These are phyloP conservation scores for Baudoinia panamericana DNA, from an alignment of 495 filamentous ascomycete genomes.

Conservation along the genomic window DNA sequence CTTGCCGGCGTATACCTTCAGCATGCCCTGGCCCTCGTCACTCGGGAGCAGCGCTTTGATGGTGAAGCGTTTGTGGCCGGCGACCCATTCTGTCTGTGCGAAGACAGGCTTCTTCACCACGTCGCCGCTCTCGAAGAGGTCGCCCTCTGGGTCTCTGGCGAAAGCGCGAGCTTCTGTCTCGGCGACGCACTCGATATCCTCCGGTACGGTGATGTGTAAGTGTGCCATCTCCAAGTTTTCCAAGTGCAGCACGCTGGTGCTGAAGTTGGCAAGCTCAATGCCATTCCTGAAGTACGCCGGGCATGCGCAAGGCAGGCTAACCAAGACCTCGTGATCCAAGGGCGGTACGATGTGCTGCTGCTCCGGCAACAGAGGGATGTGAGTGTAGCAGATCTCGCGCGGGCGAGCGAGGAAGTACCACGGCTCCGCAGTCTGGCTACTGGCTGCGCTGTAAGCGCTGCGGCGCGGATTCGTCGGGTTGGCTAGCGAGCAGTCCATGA, in stretches of 20 bases:
- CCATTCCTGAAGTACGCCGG: constrained; percentile 77
- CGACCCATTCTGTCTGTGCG: constrained; percentile 82
- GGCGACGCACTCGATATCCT: constrained; percentile 86
- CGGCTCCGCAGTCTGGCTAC: constrained; percentile 55
- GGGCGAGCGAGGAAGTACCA: constrained; percentile 90
- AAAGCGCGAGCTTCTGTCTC: constrained; percentile 73
- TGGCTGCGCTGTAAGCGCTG: constrained; percentile 57
- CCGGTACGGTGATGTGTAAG: constrained; percentile 69
- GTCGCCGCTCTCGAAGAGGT: constrained; percentile 87
- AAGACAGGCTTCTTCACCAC: constrained; percentile 71
- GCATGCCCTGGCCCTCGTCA: constrained; percentile 74
- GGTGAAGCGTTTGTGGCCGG: constrained; percentile 75
- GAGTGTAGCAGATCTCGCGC: constrained; percentile 82
- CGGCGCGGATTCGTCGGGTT: constrained; percentile 78
- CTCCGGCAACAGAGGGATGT: constrained; percentile 68
- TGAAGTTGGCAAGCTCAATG: constrained; percentile 71
- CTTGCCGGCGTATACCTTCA: constrained; percentile 90
- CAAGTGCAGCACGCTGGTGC: constrained; percentile 72
- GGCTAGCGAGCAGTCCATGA: constrained; percentile 90
- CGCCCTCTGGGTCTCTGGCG: constrained; percentile 71
- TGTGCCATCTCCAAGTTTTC: constrained; percentile 90
- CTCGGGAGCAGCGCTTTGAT: constrained; percentile 83
- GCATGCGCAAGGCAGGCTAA: constrained; percentile 72
- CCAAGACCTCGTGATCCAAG: constrained; percentile 64
- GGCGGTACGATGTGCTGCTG: constrained; percentile 92